Percentiles rank a stretch among this genome's conserved stretches.
Evolutionary conservation across 176 grass and related monocot species (phyloP).

Genomic region (Carex littledalei): DNA sequence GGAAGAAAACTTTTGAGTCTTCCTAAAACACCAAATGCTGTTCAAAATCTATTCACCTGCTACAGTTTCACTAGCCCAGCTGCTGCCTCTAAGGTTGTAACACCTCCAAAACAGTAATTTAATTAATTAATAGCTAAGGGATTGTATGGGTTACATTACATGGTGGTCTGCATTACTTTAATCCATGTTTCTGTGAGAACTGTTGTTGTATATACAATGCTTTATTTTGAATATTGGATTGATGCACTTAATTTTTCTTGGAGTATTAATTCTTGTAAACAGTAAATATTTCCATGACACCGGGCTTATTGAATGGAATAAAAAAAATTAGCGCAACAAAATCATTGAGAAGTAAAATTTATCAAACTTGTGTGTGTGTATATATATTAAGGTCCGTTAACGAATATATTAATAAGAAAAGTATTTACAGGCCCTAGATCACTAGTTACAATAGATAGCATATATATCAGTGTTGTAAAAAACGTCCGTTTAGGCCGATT

Average conservation of each 20-base stretch:
- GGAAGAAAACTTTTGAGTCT: slow-evolving; percentile 21
- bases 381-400: no score
- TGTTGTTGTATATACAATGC: not conserved
- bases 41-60: slow-evolving; percentile 25
- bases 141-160: not conserved
- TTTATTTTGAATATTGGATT: not conserved
- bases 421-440: no score
- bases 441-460: no score
- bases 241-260: not conserved
- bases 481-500: no score
- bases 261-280: not conserved
- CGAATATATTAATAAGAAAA: no score
- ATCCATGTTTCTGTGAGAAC: not conserved
- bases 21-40: slow-evolving; percentile 13
- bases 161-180: not conserved
- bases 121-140: slow-evolving; percentile 5
- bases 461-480: no score
- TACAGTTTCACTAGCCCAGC: slow-evolving; percentile 2
- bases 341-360: no score
- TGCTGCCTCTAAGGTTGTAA: not conserved
- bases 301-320: not conserved
- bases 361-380: no score
- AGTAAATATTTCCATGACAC: not conserved
- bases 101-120: slow-evolving; percentile 9
- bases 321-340: no score